Conservation (phyloP, 2,329 filamentous ascomycete genomes). For the Didymella glomerata region DNA sequence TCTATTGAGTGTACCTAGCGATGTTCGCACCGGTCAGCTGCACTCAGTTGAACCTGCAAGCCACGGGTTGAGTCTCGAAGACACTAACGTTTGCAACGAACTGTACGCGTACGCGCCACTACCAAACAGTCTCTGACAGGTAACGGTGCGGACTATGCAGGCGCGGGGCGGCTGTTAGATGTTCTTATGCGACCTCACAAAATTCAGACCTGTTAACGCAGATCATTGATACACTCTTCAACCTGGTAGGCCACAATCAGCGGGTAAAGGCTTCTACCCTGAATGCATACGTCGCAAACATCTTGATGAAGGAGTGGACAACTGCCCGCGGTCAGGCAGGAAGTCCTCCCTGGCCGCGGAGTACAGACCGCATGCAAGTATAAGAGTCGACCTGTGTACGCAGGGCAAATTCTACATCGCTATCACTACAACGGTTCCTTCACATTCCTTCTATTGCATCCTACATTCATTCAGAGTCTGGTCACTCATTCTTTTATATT, state of each 20-base stretch:
- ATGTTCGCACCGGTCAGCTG: background rate
- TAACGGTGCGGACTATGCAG: slow-evolving; percentile 8
- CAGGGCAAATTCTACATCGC: background rate
- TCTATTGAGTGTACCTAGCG: background rate
- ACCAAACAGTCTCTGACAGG: slow-evolving; percentile 8
- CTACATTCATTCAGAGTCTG: slow-evolving; percentile 18
- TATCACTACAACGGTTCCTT: background rate
- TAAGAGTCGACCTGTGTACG: background rate
- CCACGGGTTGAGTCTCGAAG: too few relatives aligned
- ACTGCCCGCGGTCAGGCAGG: background rate
- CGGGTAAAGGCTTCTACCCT: background rate
- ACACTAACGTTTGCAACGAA: too few relatives aligned
- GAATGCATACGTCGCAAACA: background rate
- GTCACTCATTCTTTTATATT: slow-evolving; percentile 7
- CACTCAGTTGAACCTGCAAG: background rate
- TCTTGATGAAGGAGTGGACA: slow-evolving; percentile 4
- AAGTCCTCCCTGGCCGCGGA: background rate
- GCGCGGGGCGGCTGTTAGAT: background rate
- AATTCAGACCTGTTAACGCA: background rate
- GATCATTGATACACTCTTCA: background rate
- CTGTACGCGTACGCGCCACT: slow-evolving; percentile 5
- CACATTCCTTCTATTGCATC: background rate
- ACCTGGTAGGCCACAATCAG: background rate
- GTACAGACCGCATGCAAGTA: background rate
- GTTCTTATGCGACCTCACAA: background rate